Evolutionary conservation across 805 yeast species (phyloP).

Genomic region (Lipomyces orientalis): DNA sequence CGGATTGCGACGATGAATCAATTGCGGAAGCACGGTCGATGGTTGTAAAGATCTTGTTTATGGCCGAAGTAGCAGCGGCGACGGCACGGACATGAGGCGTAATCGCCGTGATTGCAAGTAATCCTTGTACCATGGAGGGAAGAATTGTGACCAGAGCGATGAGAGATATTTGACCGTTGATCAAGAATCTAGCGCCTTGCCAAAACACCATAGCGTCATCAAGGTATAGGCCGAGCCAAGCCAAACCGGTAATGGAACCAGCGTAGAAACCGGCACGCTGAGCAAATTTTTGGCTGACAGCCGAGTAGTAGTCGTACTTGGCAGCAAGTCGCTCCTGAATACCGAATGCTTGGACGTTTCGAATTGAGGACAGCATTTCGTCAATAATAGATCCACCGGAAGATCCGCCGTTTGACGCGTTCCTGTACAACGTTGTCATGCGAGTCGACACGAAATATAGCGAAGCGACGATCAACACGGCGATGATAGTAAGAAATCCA

Average conservation of each 20-base stretch:
- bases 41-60: slow-evolving; percentile 50
- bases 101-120: slow-evolving; percentile 48
- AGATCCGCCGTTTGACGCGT: slow-evolving; percentile 29
- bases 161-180: slow-evolving; percentile 42
- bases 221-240: slow-evolving; percentile 49
- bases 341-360: slow-evolving; percentile 52
- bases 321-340: slow-evolving; percentile 47
- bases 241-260: slow-evolving; percentile 47
- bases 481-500: slow-evolving; percentile 34
- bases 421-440: slow-evolving; percentile 31
- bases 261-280: slow-evolving; percentile 44
- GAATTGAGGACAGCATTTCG: slow-evolving; percentile 49
- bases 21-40: slow-evolving; percentile 52
- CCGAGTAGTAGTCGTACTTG: slow-evolving; percentile 45
- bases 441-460: slow-evolving; percentile 43
- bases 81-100: slow-evolving; percentile 51
- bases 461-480: slow-evolving; percentile 44
- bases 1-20: slow-evolving; percentile 44
- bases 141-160: slow-evolving; percentile 48
- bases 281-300: slow-evolving; percentile 39
- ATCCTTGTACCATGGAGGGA: slow-evolving; percentile 45
- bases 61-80: slow-evolving; percentile 49
- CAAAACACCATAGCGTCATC: slow-evolving; percentile 52
- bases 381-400: slow-evolving; percentile 48
- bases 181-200: slow-evolving; percentile 51